These are phyloP conservation scores for Peribolospora kevripleyi DNA, from an alignment of 768 basidiomycete species.

Conservation along the genomic window DNA sequence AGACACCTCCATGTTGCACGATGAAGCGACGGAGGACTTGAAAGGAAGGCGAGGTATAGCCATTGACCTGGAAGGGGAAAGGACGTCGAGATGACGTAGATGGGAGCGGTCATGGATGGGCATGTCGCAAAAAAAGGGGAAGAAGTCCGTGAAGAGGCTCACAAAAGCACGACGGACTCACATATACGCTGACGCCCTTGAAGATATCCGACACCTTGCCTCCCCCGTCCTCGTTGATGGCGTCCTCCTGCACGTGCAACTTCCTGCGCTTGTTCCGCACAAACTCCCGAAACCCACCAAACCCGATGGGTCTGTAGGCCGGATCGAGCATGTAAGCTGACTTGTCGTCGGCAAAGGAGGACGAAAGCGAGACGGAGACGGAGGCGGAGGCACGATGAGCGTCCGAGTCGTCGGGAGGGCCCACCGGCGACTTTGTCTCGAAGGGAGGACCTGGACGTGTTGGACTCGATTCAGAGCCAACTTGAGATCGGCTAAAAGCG, in stretches of 20 bases:
- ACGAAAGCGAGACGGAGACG: too few relatives aligned
- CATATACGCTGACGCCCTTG: slow-evolving; percentile 52
- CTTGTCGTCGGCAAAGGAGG: too few relatives aligned
- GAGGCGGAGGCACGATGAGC: too few relatives aligned
- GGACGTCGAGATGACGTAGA: background rate
- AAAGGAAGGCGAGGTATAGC: slow-evolving; percentile 57
- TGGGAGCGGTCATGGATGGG: background rate
- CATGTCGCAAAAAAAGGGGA: background rate
- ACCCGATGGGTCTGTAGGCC: slow-evolving; percentile 48
- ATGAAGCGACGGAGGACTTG: slow-evolving; percentile 62
- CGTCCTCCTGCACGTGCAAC: slow-evolving; percentile 51
- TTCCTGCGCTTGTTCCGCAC: slow-evolving; percentile 79
- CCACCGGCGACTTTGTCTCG: too few relatives aligned
- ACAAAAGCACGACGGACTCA: slow-evolving; percentile 22
- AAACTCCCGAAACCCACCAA: slow-evolving; percentile 67
- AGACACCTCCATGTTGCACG: slow-evolving; percentile 55
- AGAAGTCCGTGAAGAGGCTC: background rate
- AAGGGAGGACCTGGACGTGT: too few relatives aligned
- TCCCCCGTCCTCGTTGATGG: slow-evolving; percentile 15
- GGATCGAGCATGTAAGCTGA: background rate
- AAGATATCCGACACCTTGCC: slow-evolving; percentile 33
- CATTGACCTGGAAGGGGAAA: slow-evolving; percentile 42
- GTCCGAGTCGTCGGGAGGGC: too few relatives aligned
- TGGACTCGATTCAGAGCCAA: too few relatives aligned
- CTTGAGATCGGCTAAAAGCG: too few relatives aligned